Evolutionary conservation across 2,329 filamentous ascomycete genomes (phyloP).

Genomic region (Exophiala calicioides): DNA sequence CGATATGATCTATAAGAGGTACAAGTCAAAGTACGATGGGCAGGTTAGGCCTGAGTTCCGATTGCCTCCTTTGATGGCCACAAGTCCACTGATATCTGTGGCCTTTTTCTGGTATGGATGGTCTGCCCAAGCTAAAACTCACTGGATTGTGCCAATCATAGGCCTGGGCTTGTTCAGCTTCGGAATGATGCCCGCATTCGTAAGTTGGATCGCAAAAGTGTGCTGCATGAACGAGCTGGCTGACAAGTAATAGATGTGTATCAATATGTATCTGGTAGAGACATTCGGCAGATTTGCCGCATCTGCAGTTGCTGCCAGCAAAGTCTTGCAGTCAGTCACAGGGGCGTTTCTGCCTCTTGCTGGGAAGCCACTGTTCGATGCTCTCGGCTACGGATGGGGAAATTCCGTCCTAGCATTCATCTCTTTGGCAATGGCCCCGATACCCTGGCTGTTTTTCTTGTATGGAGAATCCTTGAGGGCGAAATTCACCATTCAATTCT

Average conservation of each 20-base stretch:
- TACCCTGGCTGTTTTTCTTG: too few species aligned
- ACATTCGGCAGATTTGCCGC: slow-evolving; percentile 49
- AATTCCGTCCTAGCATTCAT: too few species aligned
- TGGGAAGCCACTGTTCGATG: too few species aligned
- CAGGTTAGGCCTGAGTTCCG: slow-evolving; percentile 53
- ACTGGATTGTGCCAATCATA: slow-evolving; percentile 51
- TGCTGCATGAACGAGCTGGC: too few species aligned
- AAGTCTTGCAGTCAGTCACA: slow-evolving; percentile 47
- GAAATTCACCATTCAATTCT: too few species aligned
- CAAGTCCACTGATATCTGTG: slow-evolving; percentile 48
- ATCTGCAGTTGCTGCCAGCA: slow-evolving; percentile 50
- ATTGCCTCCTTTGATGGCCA: slow-evolving; percentile 54
- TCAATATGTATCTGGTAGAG: slow-evolving; percentile 35
- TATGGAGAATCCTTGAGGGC: too few species aligned
- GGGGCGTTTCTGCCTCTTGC: slow-evolving; percentile 55
- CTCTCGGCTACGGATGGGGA: too few species aligned
- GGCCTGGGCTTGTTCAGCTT: slow-evolving; percentile 43
- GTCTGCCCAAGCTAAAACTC: slow-evolving; percentile 37
- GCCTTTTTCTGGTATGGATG: slow-evolving; percentile 55
- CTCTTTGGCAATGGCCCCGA: too few species aligned
- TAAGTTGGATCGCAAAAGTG: too few species aligned
- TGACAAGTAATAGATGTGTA: slow-evolving; percentile 34
- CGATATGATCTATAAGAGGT: slow-evolving; percentile 41
- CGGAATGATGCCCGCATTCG: slow-evolving; percentile 37
- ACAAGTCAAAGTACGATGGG: slow-evolving; percentile 30